A percentile compares a stretch with the other conserved stretches of the same genome.
Evolutionary conservation across 306 rosid species (phyloP).

Genomic region (Styphnolobium japonicum): DNA sequence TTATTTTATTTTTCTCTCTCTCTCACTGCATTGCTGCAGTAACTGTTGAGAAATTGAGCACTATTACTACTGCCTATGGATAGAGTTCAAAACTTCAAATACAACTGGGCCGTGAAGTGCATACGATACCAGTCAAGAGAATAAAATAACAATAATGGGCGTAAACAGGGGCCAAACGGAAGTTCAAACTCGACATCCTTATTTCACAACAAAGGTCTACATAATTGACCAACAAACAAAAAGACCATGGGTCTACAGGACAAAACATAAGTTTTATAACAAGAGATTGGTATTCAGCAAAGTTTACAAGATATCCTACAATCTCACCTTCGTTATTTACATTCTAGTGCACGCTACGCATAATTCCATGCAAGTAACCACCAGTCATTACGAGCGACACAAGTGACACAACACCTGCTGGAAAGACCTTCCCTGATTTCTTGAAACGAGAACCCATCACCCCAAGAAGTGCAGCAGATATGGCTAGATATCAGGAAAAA

Average conservation of each 20-base stretch:
- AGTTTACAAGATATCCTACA: conserved; percentile 28
- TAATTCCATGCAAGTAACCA: conserved; percentile 93
- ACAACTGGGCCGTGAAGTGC: neutral
- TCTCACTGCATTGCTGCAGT: neutral
- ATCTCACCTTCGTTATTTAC: conserved; percentile 13
- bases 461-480: conserved; percentile 84
- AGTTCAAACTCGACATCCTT: conserved; percentile 16
- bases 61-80: neutral
- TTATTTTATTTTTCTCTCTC: neutral
- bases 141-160: neutral
- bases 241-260: neutral
- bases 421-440: conserved; percentile 92
- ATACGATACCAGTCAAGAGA: neutral
- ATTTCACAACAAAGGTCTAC: conserved; percentile 23
- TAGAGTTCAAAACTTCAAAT: neutral
- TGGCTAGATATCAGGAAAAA: conserved; percentile 44
- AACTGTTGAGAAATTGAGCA: neutral
- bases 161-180: neutral
- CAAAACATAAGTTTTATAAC: conserved; percentile 14
- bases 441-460: conserved; percentile 97
- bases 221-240: neutral
- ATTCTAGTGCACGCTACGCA: conserved; percentile 71
- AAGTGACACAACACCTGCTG: conserved; percentile 94
- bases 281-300: conserved; percentile 7
- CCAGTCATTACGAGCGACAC: conserved; percentile 87